Evolutionary conservation across 164 flowering plant species (phyloP), one percentile per base, ranked within the genome.

Genomic region (Cinnamomum chago): DNA sequence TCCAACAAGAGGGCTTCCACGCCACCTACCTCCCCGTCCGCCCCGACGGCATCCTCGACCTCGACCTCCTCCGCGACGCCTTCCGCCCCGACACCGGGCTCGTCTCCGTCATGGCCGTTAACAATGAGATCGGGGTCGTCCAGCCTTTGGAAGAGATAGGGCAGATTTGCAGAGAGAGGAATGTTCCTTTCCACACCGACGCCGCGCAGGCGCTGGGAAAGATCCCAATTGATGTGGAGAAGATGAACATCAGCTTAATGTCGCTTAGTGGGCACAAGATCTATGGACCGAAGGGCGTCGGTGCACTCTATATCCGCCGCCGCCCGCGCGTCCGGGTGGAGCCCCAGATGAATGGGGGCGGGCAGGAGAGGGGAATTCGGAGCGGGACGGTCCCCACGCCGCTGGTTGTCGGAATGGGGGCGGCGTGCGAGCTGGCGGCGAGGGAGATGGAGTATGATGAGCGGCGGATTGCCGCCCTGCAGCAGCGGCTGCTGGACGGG

Each of bases 351-450:
- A 93, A 83, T 72, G 99, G 98, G 2, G 99, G 98, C 33, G 98
- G 97, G 13, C 99, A 95, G 79, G 98, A 93, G 87, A 82, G 98
- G 22, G 97, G 97, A 69, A 86, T 92, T 30, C 76, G 99, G 55
- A 94, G 98, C 65, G 99, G 99, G 35, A 96, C 99, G 4, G 93
- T 94, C 40, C 99, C 99, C 0, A 89, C 99, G 1, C 97, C 99
- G 2, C 82, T 92, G 72, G 98, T 87, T 24, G 99, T 95, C 13
- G 99, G 97, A 15, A 80, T 95, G 79, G 99, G 98, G 2, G 94
- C 94, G 0, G 99, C 99, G 0, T 95, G 99, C 72, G 94, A 93
- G 76, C 23, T 95, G 27, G 94, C 98, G 0, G 80, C 65, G 81
- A 89, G 84, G 80, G 98, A 95, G 78, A 95, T 95, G 97, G 90